Conservation (phyloP, 75 land plant genomes). For the Pinus albicaulis region DNA sequence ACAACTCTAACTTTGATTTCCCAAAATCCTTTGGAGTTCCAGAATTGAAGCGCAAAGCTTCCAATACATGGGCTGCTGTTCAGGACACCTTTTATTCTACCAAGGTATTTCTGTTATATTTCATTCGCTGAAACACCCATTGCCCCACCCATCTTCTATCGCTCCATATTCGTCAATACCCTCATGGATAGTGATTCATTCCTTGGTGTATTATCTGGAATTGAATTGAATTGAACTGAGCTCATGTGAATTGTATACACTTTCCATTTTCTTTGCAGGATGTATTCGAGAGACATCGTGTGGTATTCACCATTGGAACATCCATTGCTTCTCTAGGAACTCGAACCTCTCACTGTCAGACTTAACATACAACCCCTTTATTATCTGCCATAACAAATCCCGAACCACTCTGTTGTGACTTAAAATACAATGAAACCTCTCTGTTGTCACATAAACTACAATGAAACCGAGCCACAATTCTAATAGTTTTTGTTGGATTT, state of each 20-base stretch:
- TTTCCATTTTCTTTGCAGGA: conserved; percentile 30
- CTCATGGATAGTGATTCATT: neutral
- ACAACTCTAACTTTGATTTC: no score
- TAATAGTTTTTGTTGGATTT: no score
- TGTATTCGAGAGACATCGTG: conserved; percentile 76
- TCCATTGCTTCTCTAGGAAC: conserved; percentile 80
- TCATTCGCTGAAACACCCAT: neutral
- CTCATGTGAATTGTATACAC: neutral
- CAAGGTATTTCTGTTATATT: conserved; percentile 33
- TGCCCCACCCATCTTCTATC: neutral
- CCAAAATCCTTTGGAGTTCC: no score
- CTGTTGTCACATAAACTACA: no score
- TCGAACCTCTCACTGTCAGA: no score
- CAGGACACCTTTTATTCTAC: conserved; percentile 59
- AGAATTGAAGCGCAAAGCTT: no score
- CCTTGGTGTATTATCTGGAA: neutral
- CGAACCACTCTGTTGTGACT: no score
- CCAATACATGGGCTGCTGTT: no score
- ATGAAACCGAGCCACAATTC: no score
- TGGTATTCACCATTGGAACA: conserved; percentile 80
- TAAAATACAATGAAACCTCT: no score
- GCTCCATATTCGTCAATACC: neutral
- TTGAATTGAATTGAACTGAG: neutral
- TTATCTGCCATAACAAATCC: no score
- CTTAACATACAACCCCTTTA: no score